Conservation (phyloP, 495 filamentous ascomycete genomes). For the Amphirosellinia nigrospora region DNA sequence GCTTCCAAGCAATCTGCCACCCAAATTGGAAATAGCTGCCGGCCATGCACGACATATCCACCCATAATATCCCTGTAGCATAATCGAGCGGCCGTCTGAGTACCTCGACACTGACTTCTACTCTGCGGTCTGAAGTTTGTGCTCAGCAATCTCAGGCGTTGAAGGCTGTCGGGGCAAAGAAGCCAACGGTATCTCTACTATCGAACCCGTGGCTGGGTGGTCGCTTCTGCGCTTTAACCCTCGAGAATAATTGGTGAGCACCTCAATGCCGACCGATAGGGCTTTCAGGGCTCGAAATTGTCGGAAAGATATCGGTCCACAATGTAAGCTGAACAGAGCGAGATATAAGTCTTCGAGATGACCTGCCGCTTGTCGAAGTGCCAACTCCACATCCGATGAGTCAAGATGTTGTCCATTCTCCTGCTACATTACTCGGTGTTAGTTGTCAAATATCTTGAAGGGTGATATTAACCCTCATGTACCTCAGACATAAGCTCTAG, state of each 20-base stretch:
- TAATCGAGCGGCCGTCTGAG: neutral
- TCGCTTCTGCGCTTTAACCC: too few relatives aligned
- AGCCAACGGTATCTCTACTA: neutral
- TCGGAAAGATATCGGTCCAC: slow-evolving; percentile 3
- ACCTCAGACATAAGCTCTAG: too few relatives aligned
- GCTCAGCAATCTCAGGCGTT: neutral
- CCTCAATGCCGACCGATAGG: neutral
- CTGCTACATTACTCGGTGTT: neutral
- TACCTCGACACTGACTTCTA: neutral
- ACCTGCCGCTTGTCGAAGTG: neutral
- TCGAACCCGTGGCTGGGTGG: neutral
- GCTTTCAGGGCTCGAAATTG: neutral
- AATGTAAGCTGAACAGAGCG: too few relatives aligned
- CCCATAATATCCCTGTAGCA: neutral
- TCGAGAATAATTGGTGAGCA: neutral
- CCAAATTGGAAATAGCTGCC: neutral
- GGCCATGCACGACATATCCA: neutral
- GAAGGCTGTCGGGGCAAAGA: neutral
- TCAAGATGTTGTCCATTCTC: neutral
- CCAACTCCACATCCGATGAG: neutral
- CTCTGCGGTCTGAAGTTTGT: neutral
- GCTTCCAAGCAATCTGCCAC: neutral
- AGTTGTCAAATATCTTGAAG: neutral
- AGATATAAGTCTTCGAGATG: neutral
- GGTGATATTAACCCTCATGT: neutral